These are phyloP conservation scores for Rhipidocladum racemiflorum DNA, from an alignment of 176 grass and related monocot species.

Conservation along the genomic window DNA sequence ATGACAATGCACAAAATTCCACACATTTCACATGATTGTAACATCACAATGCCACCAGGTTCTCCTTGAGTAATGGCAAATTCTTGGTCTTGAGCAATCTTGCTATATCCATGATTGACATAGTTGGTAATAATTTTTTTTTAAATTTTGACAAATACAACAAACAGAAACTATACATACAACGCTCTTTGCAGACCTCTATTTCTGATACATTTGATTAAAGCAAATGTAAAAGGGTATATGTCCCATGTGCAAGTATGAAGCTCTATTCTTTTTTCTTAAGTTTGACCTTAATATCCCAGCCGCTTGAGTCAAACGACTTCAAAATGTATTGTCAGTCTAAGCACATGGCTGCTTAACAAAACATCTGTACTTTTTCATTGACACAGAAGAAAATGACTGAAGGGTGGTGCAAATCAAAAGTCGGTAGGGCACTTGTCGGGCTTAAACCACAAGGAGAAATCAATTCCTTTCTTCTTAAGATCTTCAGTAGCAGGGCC, in stretches of 20 bases:
- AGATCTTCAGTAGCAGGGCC: slow-evolving; percentile 76
- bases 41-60: background rate
- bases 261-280: background rate
- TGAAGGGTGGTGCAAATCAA: slow-evolving; percentile 30
- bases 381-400: slow-evolving; percentile 9
- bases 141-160: background rate
- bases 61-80: background rate
- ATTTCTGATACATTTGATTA: slow-evolving; percentile 2
- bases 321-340: slow-evolving; percentile 16
- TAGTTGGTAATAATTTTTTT: background rate
- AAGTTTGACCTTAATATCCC: background rate
- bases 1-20: background rate
- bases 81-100: background rate
- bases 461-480: slow-evolving; percentile 94
- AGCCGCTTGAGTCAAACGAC: background rate
- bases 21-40: background rate
- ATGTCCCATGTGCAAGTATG: background rate
- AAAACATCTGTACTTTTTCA: background rate
- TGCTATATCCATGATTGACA: slow-evolving; percentile 2
- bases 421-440: slow-evolving; percentile 73
- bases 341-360: slow-evolving; percentile 3
- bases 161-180: background rate
- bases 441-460: slow-evolving; percentile 90
- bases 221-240: background rate
- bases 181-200: background rate